These are phyloP conservation scores for Leucosporidium creatinivorum DNA, from an alignment of 768 basidiomycete genomes.

Conservation along the genomic window DNA sequence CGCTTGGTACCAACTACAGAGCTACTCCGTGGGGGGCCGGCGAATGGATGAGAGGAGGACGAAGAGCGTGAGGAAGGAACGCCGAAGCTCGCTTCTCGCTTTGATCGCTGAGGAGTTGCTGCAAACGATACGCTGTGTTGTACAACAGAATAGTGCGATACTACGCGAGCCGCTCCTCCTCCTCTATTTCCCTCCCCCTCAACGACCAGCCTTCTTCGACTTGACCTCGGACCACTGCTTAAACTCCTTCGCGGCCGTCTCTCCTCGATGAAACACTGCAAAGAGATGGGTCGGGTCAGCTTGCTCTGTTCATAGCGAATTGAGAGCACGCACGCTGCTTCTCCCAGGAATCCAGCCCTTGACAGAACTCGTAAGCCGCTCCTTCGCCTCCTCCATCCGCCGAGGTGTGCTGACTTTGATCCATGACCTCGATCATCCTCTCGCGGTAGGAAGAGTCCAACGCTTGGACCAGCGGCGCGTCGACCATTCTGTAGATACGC, in stretches of 20 bases:
- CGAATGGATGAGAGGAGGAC: too few species aligned
- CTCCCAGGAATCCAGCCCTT: constrained; percentile 37
- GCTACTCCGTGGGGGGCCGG: too few species aligned
- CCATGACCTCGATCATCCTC: constrained; percentile 35
- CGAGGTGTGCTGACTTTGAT: constrained; percentile 37
- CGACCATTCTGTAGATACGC: constrained; percentile 23
- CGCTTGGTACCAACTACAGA: too few species aligned
- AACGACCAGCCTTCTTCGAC: constrained; percentile 4
- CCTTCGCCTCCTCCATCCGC: constrained; percentile 29
- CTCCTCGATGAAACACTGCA: constrained; percentile 32
- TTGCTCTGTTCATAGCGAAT: too few species aligned
- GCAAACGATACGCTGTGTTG: too few species aligned
- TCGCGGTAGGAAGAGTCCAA: constrained; percentile 31
- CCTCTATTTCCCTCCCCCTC: background rate
- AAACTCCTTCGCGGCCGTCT: constrained; percentile 32
- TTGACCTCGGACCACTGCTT: constrained; percentile 33
- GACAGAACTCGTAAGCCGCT: constrained; percentile 36
- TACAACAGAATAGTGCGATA: too few species aligned
- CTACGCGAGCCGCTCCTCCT: too few species aligned
- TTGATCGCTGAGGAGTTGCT: too few species aligned
- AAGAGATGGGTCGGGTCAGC: background rate
- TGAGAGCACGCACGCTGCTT: constrained; percentile 34
- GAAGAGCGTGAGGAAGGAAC: too few species aligned
- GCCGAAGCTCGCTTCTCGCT: too few species aligned
- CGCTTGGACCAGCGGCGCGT: constrained; percentile 19